These are phyloP conservation scores for Rhynchosporium secalis DNA, from an alignment of 2,329 filamentous ascomycete species.

Conservation along the genomic window DNA sequence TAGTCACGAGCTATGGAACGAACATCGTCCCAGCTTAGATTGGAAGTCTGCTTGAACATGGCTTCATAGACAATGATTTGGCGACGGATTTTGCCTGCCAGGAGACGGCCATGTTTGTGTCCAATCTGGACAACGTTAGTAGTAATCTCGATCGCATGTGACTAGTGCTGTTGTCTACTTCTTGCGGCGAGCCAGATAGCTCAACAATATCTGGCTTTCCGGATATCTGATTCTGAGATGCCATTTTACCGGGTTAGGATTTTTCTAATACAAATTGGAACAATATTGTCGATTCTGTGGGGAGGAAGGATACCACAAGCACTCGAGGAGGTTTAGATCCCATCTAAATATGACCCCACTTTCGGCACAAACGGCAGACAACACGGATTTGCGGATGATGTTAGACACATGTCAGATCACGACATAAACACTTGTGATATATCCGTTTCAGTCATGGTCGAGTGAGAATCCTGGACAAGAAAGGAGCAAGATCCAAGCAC, in stretches of 20 bases:
- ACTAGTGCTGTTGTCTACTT: background rate
- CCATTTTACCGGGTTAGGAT: slow-evolving; percentile 2
- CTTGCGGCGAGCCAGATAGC: slow-evolving; percentile 11
- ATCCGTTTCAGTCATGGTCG: no score
- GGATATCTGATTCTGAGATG: background rate
- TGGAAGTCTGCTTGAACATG: slow-evolving; percentile 40
- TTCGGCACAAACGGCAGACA: background rate
- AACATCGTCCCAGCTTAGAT: slow-evolving; percentile 38
- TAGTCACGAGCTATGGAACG: slow-evolving; percentile 20
- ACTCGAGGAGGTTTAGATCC: background rate
- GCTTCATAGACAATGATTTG: slow-evolving; percentile 41
- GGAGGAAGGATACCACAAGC: background rate
- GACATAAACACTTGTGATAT: no score
- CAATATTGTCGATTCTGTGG: background rate
- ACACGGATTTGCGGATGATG: no score
- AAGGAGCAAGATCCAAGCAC: no score
- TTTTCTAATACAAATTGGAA: no score
- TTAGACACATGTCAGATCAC: no score
- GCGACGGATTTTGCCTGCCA: slow-evolving; percentile 34
- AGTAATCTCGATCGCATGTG: background rate
- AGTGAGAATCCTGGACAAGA: no score
- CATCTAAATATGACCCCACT: background rate
- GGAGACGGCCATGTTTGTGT: slow-evolving; percentile 14
- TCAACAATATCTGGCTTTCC: slow-evolving; percentile 8
- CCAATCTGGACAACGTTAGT: slow-evolving; percentile 13